phyloP scores from a whole-genome alignment of 2,329 filamentous ascomycete species.

The Phyllosticta citriasiana region DNA sequence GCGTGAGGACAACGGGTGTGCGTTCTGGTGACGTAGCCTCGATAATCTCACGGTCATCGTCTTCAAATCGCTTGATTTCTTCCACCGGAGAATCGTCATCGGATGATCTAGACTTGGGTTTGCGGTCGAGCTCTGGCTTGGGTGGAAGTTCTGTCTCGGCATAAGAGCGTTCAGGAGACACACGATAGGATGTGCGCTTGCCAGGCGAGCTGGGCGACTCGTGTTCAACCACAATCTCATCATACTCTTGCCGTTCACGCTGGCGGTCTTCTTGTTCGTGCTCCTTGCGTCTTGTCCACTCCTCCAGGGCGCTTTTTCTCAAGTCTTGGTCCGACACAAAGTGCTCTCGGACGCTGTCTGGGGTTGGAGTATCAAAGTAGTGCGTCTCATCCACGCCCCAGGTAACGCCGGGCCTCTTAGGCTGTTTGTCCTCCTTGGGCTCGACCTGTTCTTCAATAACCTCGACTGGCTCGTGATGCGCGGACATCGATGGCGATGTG shows the following conservation, averaged over 20 bases:
- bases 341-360: constrained; percentile 31
- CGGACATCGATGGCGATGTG: constrained; percentile 20
- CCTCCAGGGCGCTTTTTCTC: constrained; percentile 3
- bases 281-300: constrained; percentile 1
- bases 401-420: constrained; percentile 29
- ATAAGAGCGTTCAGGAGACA: neutral
- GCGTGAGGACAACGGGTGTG: constrained; percentile 13
- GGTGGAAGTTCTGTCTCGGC: neutral
- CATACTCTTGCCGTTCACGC: constrained; percentile 16
- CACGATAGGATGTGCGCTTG: constrained; percentile 22
- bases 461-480: constrained; percentile 12
- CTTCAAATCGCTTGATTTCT: constrained; percentile 20
- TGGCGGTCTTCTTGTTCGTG: neutral
- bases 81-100: constrained; percentile 11
- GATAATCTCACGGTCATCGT: constrained; percentile 10
- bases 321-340: constrained; percentile 21
- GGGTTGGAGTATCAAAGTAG: constrained; percentile 37
- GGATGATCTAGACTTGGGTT: neutral
- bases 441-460: constrained; percentile 16
- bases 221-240: constrained; percentile 32
- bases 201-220: constrained; percentile 22
- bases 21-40: constrained; percentile 14
- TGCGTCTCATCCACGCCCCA: constrained; percentile 40
- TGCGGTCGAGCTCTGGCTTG: neutral
- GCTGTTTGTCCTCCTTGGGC: constrained; percentile 15